Evolutionary conservation across 2,329 filamentous ascomycete species (phyloP).

Genomic region (Metarhizium robertsii): DNA sequence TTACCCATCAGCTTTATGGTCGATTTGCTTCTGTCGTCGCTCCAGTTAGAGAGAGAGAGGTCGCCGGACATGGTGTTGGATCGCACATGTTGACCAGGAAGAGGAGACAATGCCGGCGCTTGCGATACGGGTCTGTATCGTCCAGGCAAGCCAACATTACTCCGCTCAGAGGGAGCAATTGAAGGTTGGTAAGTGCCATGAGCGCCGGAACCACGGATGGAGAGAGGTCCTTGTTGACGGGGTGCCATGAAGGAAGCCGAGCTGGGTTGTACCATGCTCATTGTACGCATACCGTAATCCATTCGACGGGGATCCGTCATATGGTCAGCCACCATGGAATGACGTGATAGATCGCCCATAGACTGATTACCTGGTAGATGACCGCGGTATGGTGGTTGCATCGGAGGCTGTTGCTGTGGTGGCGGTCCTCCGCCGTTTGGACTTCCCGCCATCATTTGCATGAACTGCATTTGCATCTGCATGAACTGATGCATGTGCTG

Average conservation of each 20-base stretch:
- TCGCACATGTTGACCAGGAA: conserved; percentile 19
- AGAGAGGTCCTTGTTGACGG: conserved; percentile 23
- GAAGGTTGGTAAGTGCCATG: conserved; percentile 66
- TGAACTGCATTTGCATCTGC: conserved; percentile 92
- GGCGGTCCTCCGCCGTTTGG: conserved; percentile 14
- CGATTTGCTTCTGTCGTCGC: conserved; percentile 22
- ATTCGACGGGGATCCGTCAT: conserved; percentile 33
- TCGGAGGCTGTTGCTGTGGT: conserved; percentile 20
- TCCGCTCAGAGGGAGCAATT: conserved; percentile 91
- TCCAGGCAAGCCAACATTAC: conserved; percentile 81
- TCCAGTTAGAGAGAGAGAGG: conserved; percentile 21
- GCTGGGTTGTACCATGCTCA: conserved; percentile 75
- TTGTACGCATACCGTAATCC: conserved; percentile 51
- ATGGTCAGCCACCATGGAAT: conserved; percentile 38
- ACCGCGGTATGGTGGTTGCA: conserved; percentile 12
- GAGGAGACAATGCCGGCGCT: conserved; percentile 27
- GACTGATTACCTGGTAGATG: conserved; percentile 26
- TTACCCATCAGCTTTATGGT: conserved; percentile 30
- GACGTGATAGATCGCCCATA: conserved; percentile 34
- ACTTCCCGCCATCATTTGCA: conserved; percentile 64
- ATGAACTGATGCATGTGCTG: conserved; percentile 82
- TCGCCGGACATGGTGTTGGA: conserved; percentile 24
- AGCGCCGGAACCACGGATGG: conserved; percentile 23
- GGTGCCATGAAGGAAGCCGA: conserved; percentile 48
- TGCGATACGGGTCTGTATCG: conserved; percentile 86